These are phyloP conservation scores for Mucor ambiguus DNA, from an alignment of 371 early-diverging fungal genomes.

Conservation along the genomic window DNA sequence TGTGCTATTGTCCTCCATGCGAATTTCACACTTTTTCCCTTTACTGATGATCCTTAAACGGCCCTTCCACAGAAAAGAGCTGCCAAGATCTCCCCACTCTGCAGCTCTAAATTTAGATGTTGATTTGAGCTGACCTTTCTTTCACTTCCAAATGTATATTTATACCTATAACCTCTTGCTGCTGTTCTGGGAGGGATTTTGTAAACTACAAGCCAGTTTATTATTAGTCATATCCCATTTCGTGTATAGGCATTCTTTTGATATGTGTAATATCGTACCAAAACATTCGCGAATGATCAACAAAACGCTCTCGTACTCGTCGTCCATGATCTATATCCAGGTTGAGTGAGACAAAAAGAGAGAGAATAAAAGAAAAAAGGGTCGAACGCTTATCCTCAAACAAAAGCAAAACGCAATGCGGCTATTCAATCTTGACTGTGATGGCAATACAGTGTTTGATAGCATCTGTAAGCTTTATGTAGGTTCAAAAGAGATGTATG, in stretches of 20 bases:
- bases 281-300: constrained; percentile 82
- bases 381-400: neutral
- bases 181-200: constrained; percentile 80
- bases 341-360: neutral
- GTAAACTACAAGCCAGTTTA: constrained; percentile 54
- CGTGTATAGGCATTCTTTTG: neutral
- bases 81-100: constrained; percentile 85
- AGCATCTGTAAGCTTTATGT: no score
- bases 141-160: neutral
- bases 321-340: constrained; percentile 15
- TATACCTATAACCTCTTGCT: constrained; percentile 74
- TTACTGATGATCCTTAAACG: constrained; percentile 75
- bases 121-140: neutral
- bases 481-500: no score
- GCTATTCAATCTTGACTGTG: constrained; percentile 2
- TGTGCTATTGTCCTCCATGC: constrained; percentile 77
- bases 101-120: constrained; percentile 58
- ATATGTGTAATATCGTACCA: constrained; percentile 44
- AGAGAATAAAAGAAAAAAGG: neutral
- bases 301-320: constrained; percentile 80
- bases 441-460: no score
- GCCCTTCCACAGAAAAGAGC: constrained; percentile 79
- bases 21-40: constrained; percentile 73
- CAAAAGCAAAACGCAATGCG: neutral
- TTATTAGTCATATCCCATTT: neutral